Conservation (phyloP, 495 filamentous ascomycete genomes). For the Penicillium malachiteum region DNA sequence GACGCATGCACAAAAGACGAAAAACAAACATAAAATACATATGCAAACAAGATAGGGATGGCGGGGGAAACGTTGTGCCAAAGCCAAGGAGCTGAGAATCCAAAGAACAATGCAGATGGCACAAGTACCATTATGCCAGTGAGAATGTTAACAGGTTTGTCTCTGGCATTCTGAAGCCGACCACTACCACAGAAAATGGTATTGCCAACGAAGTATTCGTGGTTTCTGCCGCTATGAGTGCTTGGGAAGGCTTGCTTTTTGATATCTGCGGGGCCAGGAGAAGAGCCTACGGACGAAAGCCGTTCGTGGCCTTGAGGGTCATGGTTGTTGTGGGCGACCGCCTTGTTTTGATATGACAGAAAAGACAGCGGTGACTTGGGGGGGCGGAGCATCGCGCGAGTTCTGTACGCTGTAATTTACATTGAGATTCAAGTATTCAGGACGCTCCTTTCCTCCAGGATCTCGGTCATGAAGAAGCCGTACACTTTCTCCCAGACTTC, state of each 20-base stretch:
- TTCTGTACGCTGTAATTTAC: constrained; percentile 50
- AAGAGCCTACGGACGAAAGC: constrained; percentile 72
- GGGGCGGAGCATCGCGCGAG: constrained; percentile 52
- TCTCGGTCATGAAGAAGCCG: constrained; percentile 63
- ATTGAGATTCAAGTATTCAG: constrained; percentile 57
- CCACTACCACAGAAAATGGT: constrained; percentile 86
- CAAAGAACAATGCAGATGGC: constrained; percentile 79
- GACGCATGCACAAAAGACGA: constrained; percentile 94
- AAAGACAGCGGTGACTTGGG: constrained; percentile 72
- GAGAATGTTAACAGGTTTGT: constrained; percentile 87
- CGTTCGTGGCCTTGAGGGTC: constrained; percentile 68
- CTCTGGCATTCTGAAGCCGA: constrained; percentile 80
- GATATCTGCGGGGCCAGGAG: constrained; percentile 52
- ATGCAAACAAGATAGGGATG: constrained; percentile 87
- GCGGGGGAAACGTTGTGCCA: constrained; percentile 91
- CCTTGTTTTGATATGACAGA: constrained; percentile 54
- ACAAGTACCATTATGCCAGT: constrained; percentile 77
- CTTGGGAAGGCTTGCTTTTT: constrained; percentile 29
- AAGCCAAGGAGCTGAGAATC: constrained; percentile 83
- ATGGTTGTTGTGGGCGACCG: constrained; percentile 41
- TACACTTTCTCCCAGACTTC: constrained; percentile 72
- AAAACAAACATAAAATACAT: constrained; percentile 83
- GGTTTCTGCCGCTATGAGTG: constrained; percentile 64
- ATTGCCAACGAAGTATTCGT: constrained; percentile 90
- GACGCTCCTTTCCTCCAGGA: constrained; percentile 47